Evolutionary conservation across 768 basidiomycete genomes (phyloP).

Genomic region (Neoboletus subvelutipes): DNA sequence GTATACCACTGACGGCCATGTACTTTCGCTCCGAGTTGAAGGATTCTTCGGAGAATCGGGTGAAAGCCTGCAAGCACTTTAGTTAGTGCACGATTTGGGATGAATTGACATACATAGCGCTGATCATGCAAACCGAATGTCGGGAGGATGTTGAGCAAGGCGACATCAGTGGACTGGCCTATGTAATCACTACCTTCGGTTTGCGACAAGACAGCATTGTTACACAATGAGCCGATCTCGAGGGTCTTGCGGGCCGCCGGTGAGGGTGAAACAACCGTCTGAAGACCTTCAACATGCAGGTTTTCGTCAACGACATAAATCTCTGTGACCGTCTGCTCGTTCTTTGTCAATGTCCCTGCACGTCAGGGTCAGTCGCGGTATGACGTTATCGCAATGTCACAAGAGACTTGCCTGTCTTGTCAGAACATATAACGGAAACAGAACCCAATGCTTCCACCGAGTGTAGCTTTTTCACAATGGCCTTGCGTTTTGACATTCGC

Average conservation of each 20-base stretch:
- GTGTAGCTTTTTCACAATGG: conserved; percentile 96
- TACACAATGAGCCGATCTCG: conserved; percentile 86
- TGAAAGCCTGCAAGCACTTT: conserved; percentile 51
- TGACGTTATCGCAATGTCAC: background rate
- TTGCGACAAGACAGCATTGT: conserved; percentile 68
- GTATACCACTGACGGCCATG: conserved; percentile 85
- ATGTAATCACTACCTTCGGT: conserved; percentile 73
- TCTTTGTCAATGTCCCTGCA: conserved; percentile 86
- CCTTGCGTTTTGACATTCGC: conserved; percentile 91
- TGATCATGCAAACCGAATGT: conserved; percentile 68
- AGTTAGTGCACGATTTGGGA: background rate
- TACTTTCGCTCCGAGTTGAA: conserved; percentile 94
- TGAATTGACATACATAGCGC: conserved; percentile 52
- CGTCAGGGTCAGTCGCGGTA: background rate
- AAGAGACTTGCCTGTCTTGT: conserved; percentile 76
- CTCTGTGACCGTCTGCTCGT: conserved; percentile 93
- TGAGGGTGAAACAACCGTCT: conserved; percentile 48
- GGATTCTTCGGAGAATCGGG: conserved; percentile 72
- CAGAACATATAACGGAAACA: conserved; percentile 96
- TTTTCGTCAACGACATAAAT: conserved; percentile 86
- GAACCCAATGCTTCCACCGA: conserved; percentile 93
- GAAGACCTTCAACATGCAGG: conserved; percentile 54
- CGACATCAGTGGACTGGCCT: conserved; percentile 93
- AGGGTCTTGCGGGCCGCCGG: conserved; percentile 72
- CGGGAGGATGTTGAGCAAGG: conserved; percentile 76